Evolutionary conservation across 225 moss, liverwort and hornwort species (phyloP).

Genomic region (Sphagnum contortum): DNA sequence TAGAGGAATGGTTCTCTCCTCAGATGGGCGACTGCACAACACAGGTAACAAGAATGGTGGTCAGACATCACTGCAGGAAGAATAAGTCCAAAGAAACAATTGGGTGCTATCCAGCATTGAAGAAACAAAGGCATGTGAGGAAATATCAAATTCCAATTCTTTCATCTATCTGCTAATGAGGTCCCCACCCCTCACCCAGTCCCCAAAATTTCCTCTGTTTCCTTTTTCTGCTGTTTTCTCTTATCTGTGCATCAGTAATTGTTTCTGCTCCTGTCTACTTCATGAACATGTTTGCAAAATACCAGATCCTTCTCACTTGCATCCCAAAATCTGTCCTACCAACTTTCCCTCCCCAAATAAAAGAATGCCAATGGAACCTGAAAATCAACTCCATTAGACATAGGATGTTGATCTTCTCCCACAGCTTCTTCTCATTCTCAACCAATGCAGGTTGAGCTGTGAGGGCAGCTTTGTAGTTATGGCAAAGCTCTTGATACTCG

Average conservation of each 20-base stretch:
- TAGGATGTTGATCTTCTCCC: slow-evolving; percentile 98
- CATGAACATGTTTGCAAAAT: no score
- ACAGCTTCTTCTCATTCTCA: slow-evolving; percentile 89
- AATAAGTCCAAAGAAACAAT: neutral
- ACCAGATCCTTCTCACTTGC: no score
- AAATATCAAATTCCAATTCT: no score
- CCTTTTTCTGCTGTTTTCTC: no score
- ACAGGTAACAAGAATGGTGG: neutral
- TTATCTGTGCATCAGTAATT: no score
- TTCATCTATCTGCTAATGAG: no score
- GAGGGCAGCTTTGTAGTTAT: slow-evolving; percentile 67
- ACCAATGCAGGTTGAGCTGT: slow-evolving; percentile 97
- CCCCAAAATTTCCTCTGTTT: no score
- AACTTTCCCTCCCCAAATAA: neutral
- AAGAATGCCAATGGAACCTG: slow-evolving; percentile 34
- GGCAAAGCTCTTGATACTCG: slow-evolving; percentile 89
- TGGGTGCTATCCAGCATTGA: no score
- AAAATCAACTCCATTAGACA: slow-evolving; percentile 98
- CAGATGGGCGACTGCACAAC: slow-evolving; percentile 79
- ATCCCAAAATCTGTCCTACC: no score
- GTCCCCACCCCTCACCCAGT: no score
- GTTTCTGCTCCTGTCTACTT: no score
- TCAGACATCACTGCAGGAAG: neutral
- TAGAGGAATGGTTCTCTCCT: slow-evolving; percentile 90
- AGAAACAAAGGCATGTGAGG: no score